These are phyloP conservation scores for Lichina pygmaea DNA, from an alignment of 495 filamentous ascomycete species.

Conservation along the genomic window DNA sequence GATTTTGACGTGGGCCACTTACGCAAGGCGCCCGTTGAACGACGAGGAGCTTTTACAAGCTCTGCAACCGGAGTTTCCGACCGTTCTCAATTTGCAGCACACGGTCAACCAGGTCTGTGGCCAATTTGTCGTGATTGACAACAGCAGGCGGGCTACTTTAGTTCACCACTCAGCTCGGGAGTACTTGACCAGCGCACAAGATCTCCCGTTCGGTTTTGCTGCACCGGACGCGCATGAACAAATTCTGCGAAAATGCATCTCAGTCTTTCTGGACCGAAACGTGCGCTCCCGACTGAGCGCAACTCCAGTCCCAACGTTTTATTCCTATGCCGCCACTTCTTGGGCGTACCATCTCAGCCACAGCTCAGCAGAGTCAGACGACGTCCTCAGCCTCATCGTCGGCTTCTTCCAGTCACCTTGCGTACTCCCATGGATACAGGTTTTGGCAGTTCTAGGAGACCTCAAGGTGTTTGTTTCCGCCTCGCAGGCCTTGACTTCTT, in stretches of 20 bases:
- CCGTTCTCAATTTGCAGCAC: conserved; percentile 11
- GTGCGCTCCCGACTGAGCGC: conserved; percentile 5
- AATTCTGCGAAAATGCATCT: conserved; percentile 8
- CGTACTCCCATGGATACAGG: conserved; percentile 10
- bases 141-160: conserved; percentile 10
- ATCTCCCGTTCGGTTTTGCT: conserved; percentile 5
- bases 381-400: background rate
- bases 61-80: conserved; percentile 4
- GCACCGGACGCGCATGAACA: conserved; percentile 2
- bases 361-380: conserved; percentile 1
- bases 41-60: conserved; percentile 11
- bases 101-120: conserved; percentile 15
- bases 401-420: conserved; percentile 4
- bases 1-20: conserved; percentile 11
- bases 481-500: conserved; percentile 2
- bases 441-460: conserved; percentile 1
- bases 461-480: conserved; percentile 4
- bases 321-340: conserved; percentile 8
- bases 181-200: conserved; percentile 8
- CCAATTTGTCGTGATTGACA: conserved; percentile 15
- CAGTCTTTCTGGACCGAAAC: conserved; percentile 3
- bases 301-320: conserved; percentile 2
- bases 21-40: conserved; percentile 9
- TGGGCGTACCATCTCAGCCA: conserved; percentile 11
- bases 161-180: conserved; percentile 19